Percentiles rank a stretch among this genome's conserved stretches.
Evolutionary conservation across 352 stramenopile species (phyloP).

Genomic region (Globisporangium cystogenes): DNA sequence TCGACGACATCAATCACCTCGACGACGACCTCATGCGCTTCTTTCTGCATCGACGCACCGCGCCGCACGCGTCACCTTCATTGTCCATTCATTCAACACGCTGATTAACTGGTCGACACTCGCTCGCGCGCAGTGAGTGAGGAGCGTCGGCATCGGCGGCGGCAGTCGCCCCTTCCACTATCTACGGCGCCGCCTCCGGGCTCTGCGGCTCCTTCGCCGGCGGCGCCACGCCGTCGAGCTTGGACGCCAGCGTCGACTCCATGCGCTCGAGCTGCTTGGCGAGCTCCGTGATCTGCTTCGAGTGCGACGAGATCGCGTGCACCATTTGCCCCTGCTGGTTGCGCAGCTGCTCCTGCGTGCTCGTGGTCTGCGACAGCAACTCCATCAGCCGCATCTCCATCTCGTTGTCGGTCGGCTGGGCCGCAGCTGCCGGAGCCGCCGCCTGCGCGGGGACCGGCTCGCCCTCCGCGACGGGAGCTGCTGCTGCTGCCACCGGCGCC

Average conservation of each 20-base stretch:
- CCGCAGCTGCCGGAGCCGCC: neutral
- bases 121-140: neutral
- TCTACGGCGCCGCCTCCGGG: neutral
- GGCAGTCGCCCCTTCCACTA: neutral
- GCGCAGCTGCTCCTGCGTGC: slow-evolving; percentile 71
- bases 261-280: slow-evolving; percentile 79
- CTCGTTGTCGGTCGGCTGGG: slow-evolving; percentile 31
- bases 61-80: neutral
- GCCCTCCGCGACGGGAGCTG: neutral
- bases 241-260: slow-evolving; percentile 58
- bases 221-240: slow-evolving; percentile 24
- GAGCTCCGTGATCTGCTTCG: slow-evolving; percentile 73
- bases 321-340: slow-evolving; percentile 83
- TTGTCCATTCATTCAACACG: slow-evolving; percentile 3
- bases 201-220: neutral
- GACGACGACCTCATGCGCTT: no score
- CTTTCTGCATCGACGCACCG: no score
- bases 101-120: neutral
- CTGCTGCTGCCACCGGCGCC: neutral
- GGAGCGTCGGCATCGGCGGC: no score
- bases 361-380: slow-evolving; percentile 74
- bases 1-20: neutral
- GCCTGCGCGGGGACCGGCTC: neutral
- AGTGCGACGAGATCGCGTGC: slow-evolving; percentile 63
- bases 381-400: slow-evolving; percentile 77